phyloP scores from a whole-genome alignment of 371 early-diverging fungal genomes.

The Mortierella sp. region DNA sequence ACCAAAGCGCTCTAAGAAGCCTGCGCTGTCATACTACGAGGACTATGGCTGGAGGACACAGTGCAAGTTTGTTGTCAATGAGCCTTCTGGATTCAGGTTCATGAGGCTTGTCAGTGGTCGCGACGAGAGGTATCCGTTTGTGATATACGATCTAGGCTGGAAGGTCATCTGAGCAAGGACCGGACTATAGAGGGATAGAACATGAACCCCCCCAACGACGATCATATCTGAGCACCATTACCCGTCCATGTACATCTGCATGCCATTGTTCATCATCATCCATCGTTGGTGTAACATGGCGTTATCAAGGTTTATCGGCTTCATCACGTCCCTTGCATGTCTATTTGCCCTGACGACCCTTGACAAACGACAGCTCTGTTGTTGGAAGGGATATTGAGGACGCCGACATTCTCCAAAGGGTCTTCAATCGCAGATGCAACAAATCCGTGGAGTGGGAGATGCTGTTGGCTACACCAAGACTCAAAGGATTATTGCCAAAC shows the following conservation, averaged over 20 bases:
- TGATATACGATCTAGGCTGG: slow-evolving; percentile 52
- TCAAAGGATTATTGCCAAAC: background rate
- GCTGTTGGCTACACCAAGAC: background rate
- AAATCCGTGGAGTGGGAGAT: too few species aligned
- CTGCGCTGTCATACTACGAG: slow-evolving; percentile 24
- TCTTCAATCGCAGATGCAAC: too few species aligned
- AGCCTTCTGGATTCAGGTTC: slow-evolving; percentile 41
- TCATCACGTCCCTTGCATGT: slow-evolving; percentile 5
- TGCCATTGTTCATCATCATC: slow-evolving; percentile 3
- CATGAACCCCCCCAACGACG: too few species aligned
- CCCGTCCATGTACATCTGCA: too few species aligned
- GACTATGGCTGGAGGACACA: slow-evolving; percentile 53
- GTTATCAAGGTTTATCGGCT: background rate
- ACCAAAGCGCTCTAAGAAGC: too few species aligned
- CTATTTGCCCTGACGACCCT: too few species aligned
- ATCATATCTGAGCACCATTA: too few species aligned
- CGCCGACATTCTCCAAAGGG: too few species aligned
- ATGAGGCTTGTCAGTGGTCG: slow-evolving; percentile 46
- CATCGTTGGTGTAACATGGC: too few species aligned
- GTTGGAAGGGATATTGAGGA: too few species aligned
- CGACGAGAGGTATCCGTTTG: slow-evolving; percentile 48
- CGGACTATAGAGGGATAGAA: too few species aligned
- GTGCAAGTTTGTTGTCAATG: slow-evolving; percentile 46
- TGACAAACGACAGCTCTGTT: too few species aligned
- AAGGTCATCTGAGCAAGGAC: slow-evolving; percentile 50